Conservation (phyloP, 108 stramenopile species). For the Skeletonema marinoi region DNA sequence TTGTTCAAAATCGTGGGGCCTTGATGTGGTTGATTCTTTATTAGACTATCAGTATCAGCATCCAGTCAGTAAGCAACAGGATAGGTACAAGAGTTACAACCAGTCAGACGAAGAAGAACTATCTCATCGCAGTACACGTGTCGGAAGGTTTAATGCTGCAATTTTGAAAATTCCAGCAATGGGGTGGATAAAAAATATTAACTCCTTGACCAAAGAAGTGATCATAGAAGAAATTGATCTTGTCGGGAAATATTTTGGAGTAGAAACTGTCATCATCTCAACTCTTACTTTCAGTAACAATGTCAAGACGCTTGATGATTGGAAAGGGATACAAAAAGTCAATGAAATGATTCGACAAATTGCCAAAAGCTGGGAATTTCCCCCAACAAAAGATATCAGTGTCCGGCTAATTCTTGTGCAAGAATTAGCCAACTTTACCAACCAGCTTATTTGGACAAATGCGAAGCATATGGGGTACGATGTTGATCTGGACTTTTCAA, state of each 20-base stretch:
- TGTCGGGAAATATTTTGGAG: constrained; percentile 1
- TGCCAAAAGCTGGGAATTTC: constrained; percentile 10
- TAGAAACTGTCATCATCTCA: constrained; percentile 16
- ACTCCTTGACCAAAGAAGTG: constrained; percentile 7
- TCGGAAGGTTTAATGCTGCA: constrained; percentile 7
- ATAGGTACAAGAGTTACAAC: neutral
- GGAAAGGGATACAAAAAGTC: constrained; percentile 12
- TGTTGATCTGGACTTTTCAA: neutral
- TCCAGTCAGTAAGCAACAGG: neutral
- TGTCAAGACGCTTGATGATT: constrained; percentile 22
- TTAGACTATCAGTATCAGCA: neutral
- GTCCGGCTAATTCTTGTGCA: constrained; percentile 23
- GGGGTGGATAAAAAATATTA: constrained; percentile 30
- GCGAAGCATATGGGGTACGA: constrained; percentile 29
- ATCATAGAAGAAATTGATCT: constrained; percentile 23
- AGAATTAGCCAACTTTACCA: constrained; percentile 24
- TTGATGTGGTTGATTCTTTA: neutral
- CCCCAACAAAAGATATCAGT: neutral
- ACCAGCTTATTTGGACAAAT: constrained; percentile 33
- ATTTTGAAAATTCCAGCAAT: constrained; percentile 12
- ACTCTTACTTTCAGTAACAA: constrained; percentile 32
- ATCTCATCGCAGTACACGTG: neutral
- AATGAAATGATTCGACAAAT: constrained; percentile 30
- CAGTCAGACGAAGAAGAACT: neutral
- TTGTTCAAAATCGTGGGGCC: neutral